Evolutionary conservation across 108 stramenopile species (phyloP).

Genomic region (Nitzschia inconspicua): DNA sequence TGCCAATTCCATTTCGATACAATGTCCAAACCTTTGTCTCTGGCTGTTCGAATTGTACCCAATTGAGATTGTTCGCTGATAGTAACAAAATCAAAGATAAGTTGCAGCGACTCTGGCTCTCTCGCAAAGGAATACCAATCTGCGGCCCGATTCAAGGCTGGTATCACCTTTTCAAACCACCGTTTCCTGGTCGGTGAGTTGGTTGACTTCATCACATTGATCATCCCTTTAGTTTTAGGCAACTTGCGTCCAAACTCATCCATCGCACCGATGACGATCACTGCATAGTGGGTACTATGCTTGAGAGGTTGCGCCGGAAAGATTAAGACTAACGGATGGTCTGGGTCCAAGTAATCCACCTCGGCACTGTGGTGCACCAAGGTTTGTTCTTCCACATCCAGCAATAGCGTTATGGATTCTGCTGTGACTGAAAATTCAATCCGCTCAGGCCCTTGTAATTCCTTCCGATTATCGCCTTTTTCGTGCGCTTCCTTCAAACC

Average conservation of each 20-base stretch:
- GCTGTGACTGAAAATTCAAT: constrained; percentile 50
- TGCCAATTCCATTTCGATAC: constrained; percentile 11
- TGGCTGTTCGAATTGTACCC: constrained; percentile 30
- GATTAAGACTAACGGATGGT: constrained; percentile 50
- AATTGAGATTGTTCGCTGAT: constrained; percentile 45
- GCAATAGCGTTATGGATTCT: constrained; percentile 57
- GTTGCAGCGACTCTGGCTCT: constrained; percentile 31
- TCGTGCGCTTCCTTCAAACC: constrained; percentile 49
- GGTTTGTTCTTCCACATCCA: constrained; percentile 40
- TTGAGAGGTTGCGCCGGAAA: constrained; percentile 58
- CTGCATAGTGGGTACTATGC: constrained; percentile 65
- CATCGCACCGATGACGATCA: constrained; percentile 50
- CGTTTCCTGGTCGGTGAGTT: constrained; percentile 14
- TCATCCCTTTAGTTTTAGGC: constrained; percentile 44
- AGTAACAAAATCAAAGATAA: constrained; percentile 63
- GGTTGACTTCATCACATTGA: constrained; percentile 9
- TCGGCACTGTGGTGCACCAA: constrained; percentile 72
- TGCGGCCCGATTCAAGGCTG: constrained; percentile 42
- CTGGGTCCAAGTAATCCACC: constrained; percentile 60
- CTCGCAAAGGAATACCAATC: constrained; percentile 28
- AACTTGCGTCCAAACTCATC: constrained; percentile 37
- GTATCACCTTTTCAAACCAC: constrained; percentile 30
- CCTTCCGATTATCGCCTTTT: neutral
- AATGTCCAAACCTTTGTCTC: constrained; percentile 34
- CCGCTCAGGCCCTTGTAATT: constrained; percentile 41